Conservation (phyloP, 495 filamentous ascomycete genomes). For the Usnea hakonensis region DNA sequence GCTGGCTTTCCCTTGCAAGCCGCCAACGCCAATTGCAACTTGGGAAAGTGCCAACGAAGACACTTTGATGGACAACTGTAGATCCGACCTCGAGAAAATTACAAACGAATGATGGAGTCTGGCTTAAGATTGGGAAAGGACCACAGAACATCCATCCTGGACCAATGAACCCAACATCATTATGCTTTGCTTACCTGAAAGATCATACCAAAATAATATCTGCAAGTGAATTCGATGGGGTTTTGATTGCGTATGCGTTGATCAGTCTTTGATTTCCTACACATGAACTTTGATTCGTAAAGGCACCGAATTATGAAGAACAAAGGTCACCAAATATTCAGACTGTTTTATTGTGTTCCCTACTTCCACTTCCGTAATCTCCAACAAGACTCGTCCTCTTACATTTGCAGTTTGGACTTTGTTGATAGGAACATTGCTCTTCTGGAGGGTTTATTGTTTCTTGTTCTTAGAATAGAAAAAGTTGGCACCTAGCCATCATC, state of each 20-base stretch:
- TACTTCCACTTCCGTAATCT: neutral
- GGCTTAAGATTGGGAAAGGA: neutral
- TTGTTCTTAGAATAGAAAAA: constrained; percentile 58
- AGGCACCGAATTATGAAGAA: too few species aligned
- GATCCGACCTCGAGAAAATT: neutral
- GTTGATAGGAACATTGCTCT: neutral
- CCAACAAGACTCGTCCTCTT: neutral
- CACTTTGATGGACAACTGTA: neutral
- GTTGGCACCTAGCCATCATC: constrained; percentile 44
- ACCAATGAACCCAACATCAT: constrained; percentile 10
- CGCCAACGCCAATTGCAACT: constrained; percentile 43
- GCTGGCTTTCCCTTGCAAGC: constrained; percentile 48
- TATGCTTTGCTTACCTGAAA: neutral
- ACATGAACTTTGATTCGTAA: too few species aligned
- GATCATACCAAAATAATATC: neutral
- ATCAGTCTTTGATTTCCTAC: too few species aligned
- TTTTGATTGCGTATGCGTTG: neutral
- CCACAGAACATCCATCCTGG: neutral
- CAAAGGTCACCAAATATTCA: neutral
- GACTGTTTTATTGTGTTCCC: neutral
- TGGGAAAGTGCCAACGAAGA: constrained; percentile 8
- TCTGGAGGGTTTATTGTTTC: constrained; percentile 39
- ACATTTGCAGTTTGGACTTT: neutral
- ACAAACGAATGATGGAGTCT: neutral
- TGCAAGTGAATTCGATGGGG: neutral